phyloP scores from a whole-genome alignment of 768 basidiomycete species.

The Suillus occidentalis region DNA sequence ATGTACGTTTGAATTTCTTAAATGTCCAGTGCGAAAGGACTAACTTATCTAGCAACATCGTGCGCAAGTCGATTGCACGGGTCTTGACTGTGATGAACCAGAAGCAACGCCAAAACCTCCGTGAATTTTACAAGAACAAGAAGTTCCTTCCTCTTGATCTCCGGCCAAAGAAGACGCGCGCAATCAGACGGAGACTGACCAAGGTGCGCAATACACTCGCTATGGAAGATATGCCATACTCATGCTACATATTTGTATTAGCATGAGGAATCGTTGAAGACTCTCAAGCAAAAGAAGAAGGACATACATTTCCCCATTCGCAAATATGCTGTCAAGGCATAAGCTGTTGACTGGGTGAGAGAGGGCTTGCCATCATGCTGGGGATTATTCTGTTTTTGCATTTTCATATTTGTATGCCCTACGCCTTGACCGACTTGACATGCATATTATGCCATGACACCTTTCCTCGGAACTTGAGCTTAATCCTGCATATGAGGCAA shows the following conservation, averaged over 20 bases:
- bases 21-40: not conserved
- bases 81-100: slow-evolving; percentile 99
- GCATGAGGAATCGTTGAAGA: slow-evolving; percentile 86
- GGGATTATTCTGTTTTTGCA: slow-evolving; percentile 29
- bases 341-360: slow-evolving; percentile 33
- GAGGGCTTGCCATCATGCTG: slow-evolving; percentile 11
- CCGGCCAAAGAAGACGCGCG: slow-evolving; percentile 96
- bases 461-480: not conserved
- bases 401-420: slow-evolving; percentile 40
- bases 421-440: slow-evolving; percentile 35
- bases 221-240: not conserved
- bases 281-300: slow-evolving; percentile 93
- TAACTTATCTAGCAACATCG: slow-evolving; percentile 63
- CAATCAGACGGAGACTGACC: slow-evolving; percentile 93
- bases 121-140: slow-evolving; percentile 97
- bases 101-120: slow-evolving; percentile 94
- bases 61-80: slow-evolving; percentile 98
- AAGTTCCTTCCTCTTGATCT: slow-evolving; percentile 97
- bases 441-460: slow-evolving; percentile 28
- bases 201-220: slow-evolving; percentile 52
- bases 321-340: slow-evolving; percentile 96
- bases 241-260: slow-evolving; percentile 30
- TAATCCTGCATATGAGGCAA: not conserved
- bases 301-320: slow-evolving; percentile 89
- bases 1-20: slow-evolving; percentile 62